phyloP scores from a whole-genome alignment of 495 filamentous ascomycete species.

The Chaetomidium leptoderma region DNA sequence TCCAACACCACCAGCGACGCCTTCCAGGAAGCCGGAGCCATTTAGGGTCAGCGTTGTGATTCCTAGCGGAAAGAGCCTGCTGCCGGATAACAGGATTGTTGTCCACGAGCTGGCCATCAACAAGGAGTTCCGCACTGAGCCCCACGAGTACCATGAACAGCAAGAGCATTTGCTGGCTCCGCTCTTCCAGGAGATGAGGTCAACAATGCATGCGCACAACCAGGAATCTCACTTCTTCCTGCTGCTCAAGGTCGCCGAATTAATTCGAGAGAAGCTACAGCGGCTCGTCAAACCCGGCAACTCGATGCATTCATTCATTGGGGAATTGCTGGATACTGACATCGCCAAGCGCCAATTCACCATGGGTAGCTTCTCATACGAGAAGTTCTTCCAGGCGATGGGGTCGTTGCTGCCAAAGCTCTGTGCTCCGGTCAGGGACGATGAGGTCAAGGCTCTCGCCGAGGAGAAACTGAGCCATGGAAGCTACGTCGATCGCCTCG shows the following conservation, averaged over 20 bases:
- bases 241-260: constrained; percentile 80
- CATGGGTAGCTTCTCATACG: constrained; percentile 84
- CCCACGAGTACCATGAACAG: constrained; percentile 48
- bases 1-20: constrained; percentile 43
- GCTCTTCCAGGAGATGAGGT: constrained; percentile 73
- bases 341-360: constrained; percentile 71
- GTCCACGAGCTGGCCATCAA: constrained; percentile 92
- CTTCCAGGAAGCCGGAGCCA: constrained; percentile 31
- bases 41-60: constrained; percentile 41
- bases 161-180: constrained; percentile 52
- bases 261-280: constrained; percentile 76
- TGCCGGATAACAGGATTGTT: constrained; percentile 79
- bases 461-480: constrained; percentile 64
- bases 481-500: constrained; percentile 78
- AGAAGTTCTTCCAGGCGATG: constrained; percentile 90
- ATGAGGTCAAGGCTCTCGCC: constrained; percentile 71
- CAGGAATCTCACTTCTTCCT: constrained; percentile 60
- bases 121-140: constrained; percentile 63
- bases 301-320: constrained; percentile 76
- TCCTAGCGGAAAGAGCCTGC: constrained; percentile 42
- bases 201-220: constrained; percentile 64
- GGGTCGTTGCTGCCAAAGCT: constrained; percentile 83
- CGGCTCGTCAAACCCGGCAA: constrained; percentile 74
- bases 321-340: constrained; percentile 77
- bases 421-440: constrained; percentile 87